Conservation (phyloP, 768 basidiomycete species). For the Pisolithus orientalis region DNA sequence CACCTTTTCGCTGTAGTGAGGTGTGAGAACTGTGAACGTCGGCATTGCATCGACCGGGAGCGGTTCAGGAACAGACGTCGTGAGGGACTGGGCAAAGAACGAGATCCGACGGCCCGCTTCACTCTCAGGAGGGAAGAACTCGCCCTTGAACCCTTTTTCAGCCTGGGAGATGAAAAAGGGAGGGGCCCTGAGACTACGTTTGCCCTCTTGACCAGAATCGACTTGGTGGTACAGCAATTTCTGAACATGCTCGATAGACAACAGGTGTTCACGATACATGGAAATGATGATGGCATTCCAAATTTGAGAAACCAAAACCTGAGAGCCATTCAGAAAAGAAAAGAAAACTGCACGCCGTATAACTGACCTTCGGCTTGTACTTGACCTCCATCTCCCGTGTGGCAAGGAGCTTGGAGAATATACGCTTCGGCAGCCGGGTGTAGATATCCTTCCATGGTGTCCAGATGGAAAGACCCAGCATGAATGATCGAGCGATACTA, state of each 20-base stretch:
- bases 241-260: slow-evolving; percentile 98
- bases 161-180: slow-evolving; percentile 97
- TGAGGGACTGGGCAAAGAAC: slow-evolving; percentile 97
- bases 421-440: slow-evolving; percentile 90
- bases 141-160: slow-evolving; percentile 77
- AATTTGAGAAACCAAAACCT: slow-evolving; percentile 97
- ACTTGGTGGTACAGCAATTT: slow-evolving; percentile 97
- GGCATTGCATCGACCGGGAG: slow-evolving; percentile 99
- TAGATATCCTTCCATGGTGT: slow-evolving; percentile 99
- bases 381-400: slow-evolving; percentile 96
- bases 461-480: slow-evolving; percentile 94
- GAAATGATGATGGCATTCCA: slow-evolving; percentile 99
- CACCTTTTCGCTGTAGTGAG: slow-evolving; percentile 98
- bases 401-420: slow-evolving; percentile 92
- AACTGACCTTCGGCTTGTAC: slow-evolving; percentile 94
- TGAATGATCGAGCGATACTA: slow-evolving; percentile 82
- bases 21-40: slow-evolving; percentile 96
- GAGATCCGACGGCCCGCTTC: slow-evolving; percentile 98
- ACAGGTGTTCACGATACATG: slow-evolving; percentile 98
- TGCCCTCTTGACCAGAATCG: slow-evolving; percentile 74
- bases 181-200: slow-evolving; percentile 88
- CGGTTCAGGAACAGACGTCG: slow-evolving; percentile 89
- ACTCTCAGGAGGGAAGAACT: slow-evolving; percentile 91
- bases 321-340: not conserved
- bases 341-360: not conserved